Conservation (phyloP, 805 yeast genomes). For the Myxozyma nipponensis region DNA sequence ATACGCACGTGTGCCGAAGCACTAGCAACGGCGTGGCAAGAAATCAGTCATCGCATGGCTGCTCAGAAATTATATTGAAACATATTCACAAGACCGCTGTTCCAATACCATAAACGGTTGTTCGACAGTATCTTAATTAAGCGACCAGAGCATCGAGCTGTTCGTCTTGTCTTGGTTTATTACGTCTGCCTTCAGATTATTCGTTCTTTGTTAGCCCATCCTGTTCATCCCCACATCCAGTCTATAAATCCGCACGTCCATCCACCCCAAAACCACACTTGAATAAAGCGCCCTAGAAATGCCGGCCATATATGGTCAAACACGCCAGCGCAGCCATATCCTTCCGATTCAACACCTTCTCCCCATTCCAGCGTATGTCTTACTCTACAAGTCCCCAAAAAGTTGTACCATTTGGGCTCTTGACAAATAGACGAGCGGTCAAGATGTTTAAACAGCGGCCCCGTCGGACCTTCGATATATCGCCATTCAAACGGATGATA, state of each 20-base stretch:
- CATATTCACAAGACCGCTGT: too few relatives aligned
- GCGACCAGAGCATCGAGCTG: too few relatives aligned
- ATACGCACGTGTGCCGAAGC: too few relatives aligned
- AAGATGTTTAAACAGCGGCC: conserved; percentile 79
- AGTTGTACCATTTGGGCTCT: conserved; percentile 87
- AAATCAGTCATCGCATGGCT: too few relatives aligned
- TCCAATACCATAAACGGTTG: too few relatives aligned
- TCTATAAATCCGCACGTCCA: conserved; percentile 35
- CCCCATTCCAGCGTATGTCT: conserved; percentile 74
- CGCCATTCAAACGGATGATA: conserved; percentile 88
- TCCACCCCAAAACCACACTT: conserved; percentile 35
- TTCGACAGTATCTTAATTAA: too few relatives aligned
- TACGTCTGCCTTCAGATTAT: too few relatives aligned
- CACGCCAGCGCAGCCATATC: conserved; percentile 71
- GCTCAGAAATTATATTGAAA: too few relatives aligned
- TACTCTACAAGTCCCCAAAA: conserved; percentile 77
- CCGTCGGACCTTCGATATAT: conserved; percentile 88
- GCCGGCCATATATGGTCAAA: conserved; percentile 52
- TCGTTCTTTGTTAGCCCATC: too few relatives aligned
- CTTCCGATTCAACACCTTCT: conserved; percentile 83
- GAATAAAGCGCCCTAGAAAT: conserved; percentile 47
- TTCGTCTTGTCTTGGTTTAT: too few relatives aligned
- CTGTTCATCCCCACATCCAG: conserved; percentile 28
- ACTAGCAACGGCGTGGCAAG: too few relatives aligned
- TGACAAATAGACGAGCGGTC: conserved; percentile 72